phyloP scores from a whole-genome alignment of 441 rosid species.

The Capsella rubella region DNA sequence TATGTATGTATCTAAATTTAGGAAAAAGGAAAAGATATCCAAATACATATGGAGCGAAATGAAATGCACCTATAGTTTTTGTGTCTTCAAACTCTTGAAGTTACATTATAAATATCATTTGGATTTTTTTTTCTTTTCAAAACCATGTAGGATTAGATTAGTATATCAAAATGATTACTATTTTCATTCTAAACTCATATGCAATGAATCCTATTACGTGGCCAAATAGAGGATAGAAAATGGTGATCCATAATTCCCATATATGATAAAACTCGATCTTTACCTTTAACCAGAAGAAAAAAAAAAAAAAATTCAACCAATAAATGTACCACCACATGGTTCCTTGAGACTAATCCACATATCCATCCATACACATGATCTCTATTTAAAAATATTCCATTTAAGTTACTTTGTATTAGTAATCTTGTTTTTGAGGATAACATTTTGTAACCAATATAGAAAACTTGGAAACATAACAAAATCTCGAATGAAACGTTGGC shows the following conservation, averaged over 20 bases:
- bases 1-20: too few species aligned
- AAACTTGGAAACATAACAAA: conserved; percentile 28
- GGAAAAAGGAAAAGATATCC: too few species aligned
- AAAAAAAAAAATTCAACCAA: not conserved
- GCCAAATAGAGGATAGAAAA: not conserved
- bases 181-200: not conserved
- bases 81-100: not conserved
- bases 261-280: not conserved
- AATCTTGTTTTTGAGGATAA: not conserved
- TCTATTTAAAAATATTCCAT: not conserved
- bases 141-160: not conserved
- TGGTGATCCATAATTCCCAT: not conserved
- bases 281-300: not conserved
- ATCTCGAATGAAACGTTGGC: conserved; percentile 7
- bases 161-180: conserved; percentile 18
- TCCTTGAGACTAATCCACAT: conserved; percentile 6
- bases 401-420: not conserved
- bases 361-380: not conserved
- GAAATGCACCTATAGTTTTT: too few species aligned
- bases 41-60: too few species aligned
- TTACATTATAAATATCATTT: too few species aligned
- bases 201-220: not conserved
- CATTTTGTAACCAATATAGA: not conserved
- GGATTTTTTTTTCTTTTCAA: too few species aligned
- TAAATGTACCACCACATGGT: conserved; percentile 6